Conservation (phyloP, 2,329 filamentous ascomycete genomes). For the Cryphonectria parasitica region DNA sequence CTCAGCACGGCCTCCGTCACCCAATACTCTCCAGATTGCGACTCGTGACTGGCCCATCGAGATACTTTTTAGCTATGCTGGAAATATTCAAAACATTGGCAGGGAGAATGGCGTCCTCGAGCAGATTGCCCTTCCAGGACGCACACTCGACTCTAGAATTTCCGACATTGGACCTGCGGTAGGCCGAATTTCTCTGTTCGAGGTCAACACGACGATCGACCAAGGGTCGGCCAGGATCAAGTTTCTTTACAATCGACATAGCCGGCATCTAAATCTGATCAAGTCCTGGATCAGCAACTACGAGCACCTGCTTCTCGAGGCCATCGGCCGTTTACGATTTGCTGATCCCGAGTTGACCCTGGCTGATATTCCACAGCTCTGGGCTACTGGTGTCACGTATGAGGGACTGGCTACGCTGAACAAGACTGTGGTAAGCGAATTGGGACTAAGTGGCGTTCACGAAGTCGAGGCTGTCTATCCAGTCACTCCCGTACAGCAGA, state of each 20-base stretch:
- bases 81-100: conserved; percentile 53
- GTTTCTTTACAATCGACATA: conserved; percentile 48
- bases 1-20: conserved; percentile 15
- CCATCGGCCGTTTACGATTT: conserved; percentile 45
- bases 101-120: conserved; percentile 53
- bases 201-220: conserved; percentile 53
- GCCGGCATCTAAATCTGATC: conserved; percentile 48
- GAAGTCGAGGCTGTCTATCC: conserved; percentile 56
- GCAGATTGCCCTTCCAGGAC: conserved; percentile 47
- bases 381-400: conserved; percentile 45
- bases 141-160: conserved; percentile 42
- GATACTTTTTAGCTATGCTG: conserved; percentile 61
- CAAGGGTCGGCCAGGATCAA: conserved; percentile 50
- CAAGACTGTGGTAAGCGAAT: conserved; percentile 44
- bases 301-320: conserved; percentile 50
- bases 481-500: conserved; percentile 52
- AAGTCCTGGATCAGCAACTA: conserved; percentile 52
- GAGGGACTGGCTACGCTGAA: conserved; percentile 50
- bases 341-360: conserved; percentile 54
- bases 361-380: conserved; percentile 52
- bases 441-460: conserved; percentile 46
- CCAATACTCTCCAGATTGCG: conserved; percentile 23
- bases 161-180: conserved; percentile 51
- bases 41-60: conserved; percentile 55
- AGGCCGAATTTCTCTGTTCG: conserved; percentile 55